Evolutionary conservation across 78 protist species (phyloP).

Genomic region (Diacronema lutheri): DNA sequence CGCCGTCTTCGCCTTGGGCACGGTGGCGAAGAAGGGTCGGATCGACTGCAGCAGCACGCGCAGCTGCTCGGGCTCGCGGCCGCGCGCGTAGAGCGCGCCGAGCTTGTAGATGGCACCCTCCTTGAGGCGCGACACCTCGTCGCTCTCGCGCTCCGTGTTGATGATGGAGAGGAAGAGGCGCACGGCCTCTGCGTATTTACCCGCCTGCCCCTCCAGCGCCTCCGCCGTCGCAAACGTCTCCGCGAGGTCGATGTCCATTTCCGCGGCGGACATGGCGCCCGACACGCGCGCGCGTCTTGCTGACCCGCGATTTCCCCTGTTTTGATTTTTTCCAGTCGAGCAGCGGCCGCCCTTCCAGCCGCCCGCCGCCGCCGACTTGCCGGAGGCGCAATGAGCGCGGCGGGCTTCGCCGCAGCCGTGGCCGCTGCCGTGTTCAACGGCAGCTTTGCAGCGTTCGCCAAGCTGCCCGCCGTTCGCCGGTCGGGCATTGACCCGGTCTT

Average conservation of each 20-base stretch:
- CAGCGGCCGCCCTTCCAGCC: no score
- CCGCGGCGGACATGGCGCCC: no score
- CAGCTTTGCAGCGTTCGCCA: background rate
- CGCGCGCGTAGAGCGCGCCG: constrained; percentile 22
- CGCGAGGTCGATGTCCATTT: no score
- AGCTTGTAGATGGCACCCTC: constrained; percentile 46
- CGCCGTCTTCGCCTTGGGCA: constrained; percentile 91
- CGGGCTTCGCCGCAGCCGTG: background rate
- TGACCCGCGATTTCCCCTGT: no score
- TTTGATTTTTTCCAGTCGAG: no score
- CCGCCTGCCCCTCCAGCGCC: no score
- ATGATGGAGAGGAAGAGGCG: background rate
- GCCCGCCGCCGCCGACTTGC: no score
- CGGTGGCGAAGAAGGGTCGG: constrained; percentile 58
- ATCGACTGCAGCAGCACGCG: constrained; percentile 20
- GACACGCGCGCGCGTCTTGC: no score
- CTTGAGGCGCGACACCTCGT: background rate
- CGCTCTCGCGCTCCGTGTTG: background rate
- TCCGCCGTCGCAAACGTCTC: no score
- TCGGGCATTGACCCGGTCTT: background rate
- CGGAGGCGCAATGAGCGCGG: no score
- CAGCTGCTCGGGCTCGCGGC: background rate
- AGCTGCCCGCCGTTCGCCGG: background rate
- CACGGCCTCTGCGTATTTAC: no score
- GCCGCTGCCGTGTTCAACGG: background rate